Evolutionary conservation across 1,284 basidiomycete species (phyloP), one percentile per base, ranked within the genome.

Genomic region (Ceratobasidium sp.): DNA sequence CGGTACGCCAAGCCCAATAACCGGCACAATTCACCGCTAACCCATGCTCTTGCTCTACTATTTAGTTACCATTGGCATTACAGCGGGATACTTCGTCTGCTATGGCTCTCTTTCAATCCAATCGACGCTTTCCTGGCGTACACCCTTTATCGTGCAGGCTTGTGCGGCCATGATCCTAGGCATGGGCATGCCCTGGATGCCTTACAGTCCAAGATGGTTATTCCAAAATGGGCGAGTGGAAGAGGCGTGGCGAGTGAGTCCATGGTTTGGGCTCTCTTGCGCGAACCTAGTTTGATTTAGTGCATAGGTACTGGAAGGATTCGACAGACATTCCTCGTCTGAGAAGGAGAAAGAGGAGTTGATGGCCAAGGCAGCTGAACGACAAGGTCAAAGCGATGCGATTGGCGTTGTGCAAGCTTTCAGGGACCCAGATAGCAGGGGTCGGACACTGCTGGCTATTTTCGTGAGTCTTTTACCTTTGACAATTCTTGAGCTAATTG

Each of bases 131-230:
- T 80, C 83, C 6, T 86, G 84, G 84, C 78, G 84, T 2, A 74
- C 80, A 13, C 83, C 84, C 0, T 81, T 84, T 69, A 79, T 80
- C 22, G 68, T 84, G 25, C 82, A 85, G 73, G 77, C 80, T 2
- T 72, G 77, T 40, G 73, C 79, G 17, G 80, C 83, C 3, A 74
- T 75, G 7, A 67, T 77, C 1, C 73, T 86, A 29, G 82, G 83
- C 2, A 76, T 81, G 10, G 82, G 82, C n/a, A 80, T 81, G 45
- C 77, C 78, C 17, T 80, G 82, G 74, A 78, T 86, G 34, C 84
- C 84, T 4, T 83, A 86, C 72, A 86, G 84, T 31, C 84, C 84
- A 0, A 79, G 83, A 13, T 85, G 84, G 84, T 75, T 85, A 17
- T 74, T 79, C 35, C 80, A 82, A 56, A 79, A 79, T n/a, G 82